A percentile compares a stretch with the other conserved stretches of the same genome.
These are phyloP conservation scores for Pulveroboletus sp. DNA, from an alignment of 768 basidiomycete genomes.

Conservation along the genomic window DNA sequence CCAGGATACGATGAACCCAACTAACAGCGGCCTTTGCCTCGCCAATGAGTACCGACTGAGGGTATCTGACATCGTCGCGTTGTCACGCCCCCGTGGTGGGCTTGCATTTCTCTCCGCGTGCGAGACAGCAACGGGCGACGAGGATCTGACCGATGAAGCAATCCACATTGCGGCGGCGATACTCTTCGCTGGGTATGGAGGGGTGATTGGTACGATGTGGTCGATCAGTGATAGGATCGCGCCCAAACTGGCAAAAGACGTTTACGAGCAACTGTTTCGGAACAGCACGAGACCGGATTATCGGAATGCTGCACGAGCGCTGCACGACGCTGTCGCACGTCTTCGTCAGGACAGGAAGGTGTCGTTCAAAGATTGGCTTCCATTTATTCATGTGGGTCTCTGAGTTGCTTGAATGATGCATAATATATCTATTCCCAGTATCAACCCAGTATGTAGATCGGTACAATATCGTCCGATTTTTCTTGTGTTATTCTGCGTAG, in stretches of 20 bases:
- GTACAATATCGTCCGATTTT: no score
- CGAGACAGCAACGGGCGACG: slow-evolving; percentile 38
- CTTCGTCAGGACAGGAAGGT: neutral
- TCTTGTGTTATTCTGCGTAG: no score
- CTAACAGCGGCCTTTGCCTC: slow-evolving; percentile 22
- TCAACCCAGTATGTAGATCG: no score
- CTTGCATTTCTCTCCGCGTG: slow-evolving; percentile 50
- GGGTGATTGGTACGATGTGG: slow-evolving; percentile 44
- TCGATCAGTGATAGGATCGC: slow-evolving; percentile 37
- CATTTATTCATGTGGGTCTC: neutral
- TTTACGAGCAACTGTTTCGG: slow-evolving; percentile 23
- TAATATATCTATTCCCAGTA: no score
- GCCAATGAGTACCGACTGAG: slow-evolving; percentile 1
- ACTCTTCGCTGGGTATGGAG: slow-evolving; percentile 27
- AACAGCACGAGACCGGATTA: neutral
- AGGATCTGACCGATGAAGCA: slow-evolving; percentile 28
- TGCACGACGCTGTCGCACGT: no score
- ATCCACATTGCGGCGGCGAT: slow-evolving; percentile 44
- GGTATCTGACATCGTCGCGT: slow-evolving; percentile 1
- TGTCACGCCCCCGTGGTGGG: no score
- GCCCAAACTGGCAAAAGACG: slow-evolving; percentile 27
- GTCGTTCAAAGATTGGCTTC: neutral
- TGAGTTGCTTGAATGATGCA: no score
- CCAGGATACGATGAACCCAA: slow-evolving; percentile 6
- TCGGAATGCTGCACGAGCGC: neutral